phyloP scores from a whole-genome alignment of 228 moss, liverwort and hornwort species.

The Sphagnum magellanicum region DNA sequence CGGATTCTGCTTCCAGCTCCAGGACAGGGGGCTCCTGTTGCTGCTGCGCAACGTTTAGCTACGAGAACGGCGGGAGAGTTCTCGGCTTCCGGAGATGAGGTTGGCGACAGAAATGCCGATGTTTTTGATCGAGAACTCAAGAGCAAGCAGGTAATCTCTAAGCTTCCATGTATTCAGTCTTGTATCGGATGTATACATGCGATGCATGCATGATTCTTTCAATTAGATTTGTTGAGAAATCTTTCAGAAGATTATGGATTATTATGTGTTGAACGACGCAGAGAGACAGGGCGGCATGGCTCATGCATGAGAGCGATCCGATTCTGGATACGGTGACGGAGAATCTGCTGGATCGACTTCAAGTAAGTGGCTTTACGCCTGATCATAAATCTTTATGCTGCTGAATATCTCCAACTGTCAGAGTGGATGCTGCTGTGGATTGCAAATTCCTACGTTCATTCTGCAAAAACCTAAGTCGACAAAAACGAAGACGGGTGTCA shows the following conservation, averaged over 20 bases:
- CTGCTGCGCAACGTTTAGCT: too few species aligned
- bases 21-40: too few species aligned
- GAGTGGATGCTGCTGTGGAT: too few species aligned
- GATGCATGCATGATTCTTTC: too few species aligned
- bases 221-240: too few species aligned
- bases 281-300: constrained; percentile 91
- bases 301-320: constrained; percentile 67
- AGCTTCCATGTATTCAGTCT: not conserved
- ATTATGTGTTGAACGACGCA: constrained; percentile 5
- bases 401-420: too few species aligned
- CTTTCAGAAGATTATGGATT: not conserved
- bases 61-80: not conserved
- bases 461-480: too few species aligned
- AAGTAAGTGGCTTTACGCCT: constrained; percentile 37
- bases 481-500: too few species aligned
- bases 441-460: too few species aligned
- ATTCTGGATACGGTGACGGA: constrained; percentile 82
- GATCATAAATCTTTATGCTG: not conserved
- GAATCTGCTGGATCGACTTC: constrained; percentile 79
- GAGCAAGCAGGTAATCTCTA: constrained; percentile 59
- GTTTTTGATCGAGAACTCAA: constrained; percentile 88
- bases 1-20: too few species aligned
- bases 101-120: constrained; percentile 80
- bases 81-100: constrained; percentile 11
- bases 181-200: not conserved